Base-by-base conservation (phyloP, 768 basidiomycete species). In the Lactarius pseudohatsudake region DNA sequence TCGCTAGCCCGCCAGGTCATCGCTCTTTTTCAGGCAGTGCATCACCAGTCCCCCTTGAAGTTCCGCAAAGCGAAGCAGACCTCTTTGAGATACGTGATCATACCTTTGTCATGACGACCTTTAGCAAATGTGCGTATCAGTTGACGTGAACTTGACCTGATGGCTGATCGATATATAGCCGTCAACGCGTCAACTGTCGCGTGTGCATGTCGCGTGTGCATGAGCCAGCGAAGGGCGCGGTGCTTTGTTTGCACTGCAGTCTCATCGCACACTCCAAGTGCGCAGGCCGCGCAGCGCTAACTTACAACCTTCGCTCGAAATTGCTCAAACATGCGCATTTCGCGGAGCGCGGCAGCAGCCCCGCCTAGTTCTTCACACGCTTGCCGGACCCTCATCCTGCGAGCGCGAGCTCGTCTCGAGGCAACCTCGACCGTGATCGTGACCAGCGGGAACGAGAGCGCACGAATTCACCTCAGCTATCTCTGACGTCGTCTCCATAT, bases 21-120 rank as follows among this genome's bases (percentile, higher is more conserved):
- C 54, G 38, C 20, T 65, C 69, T 15, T 61, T 63, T 30, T 32
- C 26, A 1, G 45, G 45, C 28, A 32, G 30, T 10, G 61, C 65
- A 43, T 59, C 66, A 11, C 57, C 62, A 4, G 53, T 15, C 57
- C 61, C 47, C 18, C 67, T 78, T 50, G 77, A 72, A 57, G 20
- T 59, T 22, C 47, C 64, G n/a, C 61, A 59, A 16, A 79, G n/a
- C 76, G 59, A 64, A 8, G 43, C 54, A 45, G 74, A 84, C 18
- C 65, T 73, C 36, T 84, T 89, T 69, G 84, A 85, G 3, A 84
- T 87, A n/a, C 84, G 86, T 57, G 84, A 88, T 43, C 95, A 97
- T 72, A 83, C 85, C 15, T 95, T 96, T 75, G 90, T 96, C 38
- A 95, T 92, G 79, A 96, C 93, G 3, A 90, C 90, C 10, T 97